Conservation (phyloP, 2,329 filamentous ascomycete genomes). For the Penicillium thymicola region DNA sequence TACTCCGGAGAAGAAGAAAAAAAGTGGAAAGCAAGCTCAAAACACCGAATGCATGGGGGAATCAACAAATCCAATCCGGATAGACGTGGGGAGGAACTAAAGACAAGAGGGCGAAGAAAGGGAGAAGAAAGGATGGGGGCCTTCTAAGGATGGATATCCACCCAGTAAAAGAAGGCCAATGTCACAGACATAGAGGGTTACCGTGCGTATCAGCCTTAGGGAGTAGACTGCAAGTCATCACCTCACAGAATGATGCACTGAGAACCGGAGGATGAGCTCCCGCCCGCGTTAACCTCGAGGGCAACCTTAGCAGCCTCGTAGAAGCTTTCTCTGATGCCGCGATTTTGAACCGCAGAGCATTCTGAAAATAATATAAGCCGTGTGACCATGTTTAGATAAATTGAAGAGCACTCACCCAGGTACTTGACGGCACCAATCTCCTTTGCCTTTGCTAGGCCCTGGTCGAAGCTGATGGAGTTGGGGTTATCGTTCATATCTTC, state of each 20-base stretch:
- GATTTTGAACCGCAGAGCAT: conserved; percentile 97
- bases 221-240: not conserved
- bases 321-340: conserved; percentile 97
- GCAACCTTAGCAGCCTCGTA: conserved; percentile 96
- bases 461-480: conserved; percentile 75
- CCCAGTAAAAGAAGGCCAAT: not conserved
- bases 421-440: conserved; percentile 91
- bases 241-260: conserved; percentile 38
- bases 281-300: conserved; percentile 52
- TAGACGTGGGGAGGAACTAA: not conserved
- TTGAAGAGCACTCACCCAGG: conserved; percentile 55
- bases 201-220: not conserved
- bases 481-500: conserved; percentile 67
- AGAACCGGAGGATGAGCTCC: conserved; percentile 31
- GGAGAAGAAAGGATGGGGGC: not conserved
- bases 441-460: conserved; percentile 85
- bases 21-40: conserved; percentile 6
- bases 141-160: not conserved
- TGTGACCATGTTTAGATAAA: not conserved
- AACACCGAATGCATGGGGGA: conserved; percentile 22
- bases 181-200: not conserved
- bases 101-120: conserved; percentile 4
- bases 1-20: conserved; percentile 5
- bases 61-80: conserved; percentile 13
- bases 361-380: conserved; percentile 51